Conservation (phyloP, 1,139 yeast species). For the Saccharomyces hybrid region DNA sequence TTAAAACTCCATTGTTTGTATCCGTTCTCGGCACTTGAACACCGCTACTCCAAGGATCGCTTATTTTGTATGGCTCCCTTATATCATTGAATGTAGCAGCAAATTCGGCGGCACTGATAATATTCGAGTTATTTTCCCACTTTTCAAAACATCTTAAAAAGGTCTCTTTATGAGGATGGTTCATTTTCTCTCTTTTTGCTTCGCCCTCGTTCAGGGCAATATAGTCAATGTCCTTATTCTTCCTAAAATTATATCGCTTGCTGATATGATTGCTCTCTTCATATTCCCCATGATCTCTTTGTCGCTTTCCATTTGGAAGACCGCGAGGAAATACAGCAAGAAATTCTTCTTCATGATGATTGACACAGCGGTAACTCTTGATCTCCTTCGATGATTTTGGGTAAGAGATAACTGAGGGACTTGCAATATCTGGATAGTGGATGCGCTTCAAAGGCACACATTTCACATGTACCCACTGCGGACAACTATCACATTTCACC, state of each 20-base stretch:
- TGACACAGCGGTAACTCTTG: conserved; percentile 11
- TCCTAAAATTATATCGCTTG: conserved; percentile 16
- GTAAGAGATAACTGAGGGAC: conserved; percentile 1
- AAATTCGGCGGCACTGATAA: conserved; percentile 32
- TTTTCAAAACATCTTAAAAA: conserved; percentile 21
- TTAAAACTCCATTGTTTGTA: conserved; percentile 5
- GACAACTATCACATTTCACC: conserved; percentile 20
- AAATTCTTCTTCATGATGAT: conserved; percentile 9
- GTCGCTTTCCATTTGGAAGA: conserved; percentile 4
- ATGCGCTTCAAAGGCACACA: conserved; percentile 15
- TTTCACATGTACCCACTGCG: conserved; percentile 19
- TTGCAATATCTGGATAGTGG: conserved; percentile 4
- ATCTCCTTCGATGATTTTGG: conserved; percentile 11
- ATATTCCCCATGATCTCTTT: conserved; percentile 2
- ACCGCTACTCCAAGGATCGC: conserved; percentile 28
- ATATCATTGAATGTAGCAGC: conserved; percentile 34
- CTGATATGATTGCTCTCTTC: conserved; percentile 1
- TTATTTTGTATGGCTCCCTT: conserved; percentile 36
- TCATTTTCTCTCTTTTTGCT: conserved; percentile 46
- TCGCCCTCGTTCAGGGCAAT: conserved; percentile 76
- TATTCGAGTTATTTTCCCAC: conserved; percentile 15
- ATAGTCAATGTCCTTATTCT: conserved; percentile 55
- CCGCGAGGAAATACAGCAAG: conserved; percentile 2
- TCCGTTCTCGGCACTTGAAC: conserved; percentile 41
- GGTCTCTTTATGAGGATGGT: conserved; percentile 52